Evolutionary conservation across 2,329 filamentous ascomycete genomes (phyloP).

Genomic region (Sarocladiaceae sp.): DNA sequence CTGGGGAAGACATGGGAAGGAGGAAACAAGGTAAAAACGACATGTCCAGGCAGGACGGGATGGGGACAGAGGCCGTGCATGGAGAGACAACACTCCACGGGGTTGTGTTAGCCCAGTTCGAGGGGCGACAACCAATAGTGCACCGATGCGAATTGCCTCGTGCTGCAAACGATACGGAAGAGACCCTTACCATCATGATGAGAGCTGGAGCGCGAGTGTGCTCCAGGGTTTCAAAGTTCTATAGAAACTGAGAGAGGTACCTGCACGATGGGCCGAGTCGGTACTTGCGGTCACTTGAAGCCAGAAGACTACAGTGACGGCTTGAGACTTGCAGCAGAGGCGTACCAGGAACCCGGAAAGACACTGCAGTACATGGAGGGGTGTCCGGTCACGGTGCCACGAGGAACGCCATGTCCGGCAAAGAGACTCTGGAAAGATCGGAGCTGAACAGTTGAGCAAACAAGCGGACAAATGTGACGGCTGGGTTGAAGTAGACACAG

Average conservation of each 20-base stretch:
- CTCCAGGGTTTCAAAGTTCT: no score
- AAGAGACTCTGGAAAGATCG: slow-evolving; percentile 4
- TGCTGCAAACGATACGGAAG: no score
- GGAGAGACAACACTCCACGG: not conserved
- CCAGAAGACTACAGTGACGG: slow-evolving; percentile 4
- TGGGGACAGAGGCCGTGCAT: not conserved
- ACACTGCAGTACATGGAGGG: slow-evolving; percentile 24
- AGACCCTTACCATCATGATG: no score
- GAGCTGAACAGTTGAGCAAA: no score
- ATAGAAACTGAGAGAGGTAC: slow-evolving; percentile 6
- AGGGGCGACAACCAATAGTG: not conserved
- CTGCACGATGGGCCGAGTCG: not conserved
- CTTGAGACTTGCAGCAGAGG: slow-evolving; percentile 2
- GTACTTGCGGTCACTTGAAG: not conserved
- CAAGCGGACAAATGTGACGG: no score
- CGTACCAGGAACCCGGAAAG: slow-evolving; percentile 20
- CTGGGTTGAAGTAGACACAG: no score
- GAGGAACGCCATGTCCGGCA: slow-evolving; percentile 15
- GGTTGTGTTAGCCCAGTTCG: not conserved
- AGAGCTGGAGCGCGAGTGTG: no score
- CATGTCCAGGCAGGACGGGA: no score
- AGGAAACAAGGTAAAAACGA: no score
- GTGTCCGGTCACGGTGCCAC: slow-evolving; percentile 29
- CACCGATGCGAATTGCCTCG: no score
- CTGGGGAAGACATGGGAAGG: no score